phyloP scores from a whole-genome alignment of 2,329 filamentous ascomycete genomes.

The Fusarium palustre region DNA sequence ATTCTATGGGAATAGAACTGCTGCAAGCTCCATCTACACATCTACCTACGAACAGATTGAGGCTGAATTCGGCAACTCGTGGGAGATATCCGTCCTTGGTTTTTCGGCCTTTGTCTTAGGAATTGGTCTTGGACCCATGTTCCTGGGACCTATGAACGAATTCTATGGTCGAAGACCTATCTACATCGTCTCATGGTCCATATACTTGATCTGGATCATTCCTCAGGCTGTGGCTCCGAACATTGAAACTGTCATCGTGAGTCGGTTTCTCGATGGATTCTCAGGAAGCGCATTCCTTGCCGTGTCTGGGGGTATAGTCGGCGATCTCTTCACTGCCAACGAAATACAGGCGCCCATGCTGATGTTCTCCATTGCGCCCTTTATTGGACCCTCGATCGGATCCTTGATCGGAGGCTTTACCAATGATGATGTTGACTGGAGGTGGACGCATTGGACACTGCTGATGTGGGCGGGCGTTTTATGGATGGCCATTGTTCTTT shows the following conservation, averaged over 20 bases:
- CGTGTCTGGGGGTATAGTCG: slow-evolving; percentile 87
- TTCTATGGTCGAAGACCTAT: slow-evolving; percentile 88
- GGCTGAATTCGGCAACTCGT: slow-evolving; percentile 76
- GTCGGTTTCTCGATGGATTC: slow-evolving; percentile 81
- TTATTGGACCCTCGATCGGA: slow-evolving; percentile 70
- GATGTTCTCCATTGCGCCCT: slow-evolving; percentile 76
- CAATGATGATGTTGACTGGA: slow-evolving; percentile 78
- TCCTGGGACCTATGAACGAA: slow-evolving; percentile 73
- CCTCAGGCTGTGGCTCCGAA: slow-evolving; percentile 85
- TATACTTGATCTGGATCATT: slow-evolving; percentile 84
- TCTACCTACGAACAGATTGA: slow-evolving; percentile 83
- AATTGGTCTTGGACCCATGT: slow-evolving; percentile 71
- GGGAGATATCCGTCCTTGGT: slow-evolving; percentile 81
- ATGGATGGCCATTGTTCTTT: slow-evolving; percentile 71
- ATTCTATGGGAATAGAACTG: slow-evolving; percentile 69
- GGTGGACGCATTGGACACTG: slow-evolving; percentile 87
- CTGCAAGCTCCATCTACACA: slow-evolving; percentile 89
- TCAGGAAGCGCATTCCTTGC: slow-evolving; percentile 75
- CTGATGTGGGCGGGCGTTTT: slow-evolving; percentile 82
- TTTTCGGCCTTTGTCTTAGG: slow-evolving; percentile 87
- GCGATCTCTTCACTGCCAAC: slow-evolving; percentile 77
- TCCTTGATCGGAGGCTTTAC: slow-evolving; percentile 82
- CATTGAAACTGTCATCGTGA: slow-evolving; percentile 81
- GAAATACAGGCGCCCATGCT: slow-evolving; percentile 86
- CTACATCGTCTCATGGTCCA: slow-evolving; percentile 78